These are phyloP conservation scores for Lyophyllum decastes DNA, from an alignment of 768 basidiomycete genomes.

Conservation along the genomic window DNA sequence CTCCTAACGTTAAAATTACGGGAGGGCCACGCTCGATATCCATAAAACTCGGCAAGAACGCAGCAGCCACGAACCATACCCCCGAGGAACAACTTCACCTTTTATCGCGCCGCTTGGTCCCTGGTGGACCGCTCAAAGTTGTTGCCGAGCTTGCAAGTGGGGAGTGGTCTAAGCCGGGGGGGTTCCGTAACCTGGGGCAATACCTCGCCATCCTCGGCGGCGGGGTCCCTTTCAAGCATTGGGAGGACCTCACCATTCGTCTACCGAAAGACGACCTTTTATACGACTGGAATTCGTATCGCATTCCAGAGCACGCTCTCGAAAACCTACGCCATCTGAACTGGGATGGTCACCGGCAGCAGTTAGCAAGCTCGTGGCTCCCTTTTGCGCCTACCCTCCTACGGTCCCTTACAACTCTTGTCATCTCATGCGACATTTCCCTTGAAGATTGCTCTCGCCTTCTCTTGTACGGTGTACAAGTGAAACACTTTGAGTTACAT, in stretches of 20 bases:
- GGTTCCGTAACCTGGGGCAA: not conserved
- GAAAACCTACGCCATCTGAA: constrained; percentile 3
- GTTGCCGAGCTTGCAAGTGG: not conserved
- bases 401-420: not conserved
- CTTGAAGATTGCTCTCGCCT: not conserved
- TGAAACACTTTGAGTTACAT: not conserved
- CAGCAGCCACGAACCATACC: not conserved
- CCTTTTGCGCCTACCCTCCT: constrained; percentile 9
- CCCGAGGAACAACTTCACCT: not conserved
- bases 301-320: not conserved
- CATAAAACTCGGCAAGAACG: not conserved
- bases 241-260: not conserved
- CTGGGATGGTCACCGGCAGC: constrained; percentile 6
- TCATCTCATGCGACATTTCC: not conserved
- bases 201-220: not conserved
- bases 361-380: constrained; percentile 8
- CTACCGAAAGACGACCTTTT: not conserved
- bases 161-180: not conserved
- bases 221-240: not conserved
- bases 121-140: not conserved
- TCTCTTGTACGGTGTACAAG: not conserved
- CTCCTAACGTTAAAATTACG: not conserved
- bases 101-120: not conserved
- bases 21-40: not conserved
- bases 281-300: not conserved